Evolutionary conservation across 495 filamentous ascomycete genomes (phyloP).

Genomic region (Penicillium egyptiacum): DNA sequence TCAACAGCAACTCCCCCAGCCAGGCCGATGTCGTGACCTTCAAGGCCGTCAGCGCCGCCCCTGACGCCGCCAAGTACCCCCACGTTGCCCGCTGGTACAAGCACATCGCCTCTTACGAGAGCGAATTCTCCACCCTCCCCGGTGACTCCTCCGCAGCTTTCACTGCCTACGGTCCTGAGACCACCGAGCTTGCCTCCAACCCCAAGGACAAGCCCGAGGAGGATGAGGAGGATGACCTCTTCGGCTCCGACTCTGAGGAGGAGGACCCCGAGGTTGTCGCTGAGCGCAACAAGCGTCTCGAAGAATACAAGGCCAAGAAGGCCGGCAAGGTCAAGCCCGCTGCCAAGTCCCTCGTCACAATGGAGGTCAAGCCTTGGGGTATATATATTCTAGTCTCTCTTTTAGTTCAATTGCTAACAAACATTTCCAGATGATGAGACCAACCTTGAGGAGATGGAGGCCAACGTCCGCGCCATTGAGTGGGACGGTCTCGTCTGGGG

Average conservation of each 20-base stretch:
- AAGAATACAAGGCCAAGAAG: constrained; percentile 97
- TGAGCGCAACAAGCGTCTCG: constrained; percentile 83
- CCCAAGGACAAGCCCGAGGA: constrained; percentile 80
- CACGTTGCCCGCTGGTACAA: constrained; percentile 97
- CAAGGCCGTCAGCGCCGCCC: constrained; percentile 78
- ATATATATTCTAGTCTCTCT: constrained; percentile 43
- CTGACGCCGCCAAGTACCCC: constrained; percentile 83
- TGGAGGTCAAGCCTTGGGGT: constrained; percentile 99
- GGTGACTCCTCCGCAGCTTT: constrained; percentile 87
- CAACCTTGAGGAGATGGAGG: constrained; percentile 78
- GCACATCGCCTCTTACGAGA: constrained; percentile 88
- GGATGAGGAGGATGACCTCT: constrained; percentile 78
- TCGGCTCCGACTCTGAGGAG: constrained; percentile 90
- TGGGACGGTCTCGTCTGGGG: constrained; percentile 97
- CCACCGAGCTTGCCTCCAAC: constrained; percentile 69
- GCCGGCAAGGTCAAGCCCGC: constrained; percentile 82
- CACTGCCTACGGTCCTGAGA: constrained; percentile 90
- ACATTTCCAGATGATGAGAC: constrained; percentile 78
- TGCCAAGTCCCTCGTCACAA: constrained; percentile 91
- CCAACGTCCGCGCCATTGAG: constrained; percentile 79
- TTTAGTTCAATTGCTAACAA: constrained; percentile 29
- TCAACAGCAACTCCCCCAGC: constrained; percentile 70
- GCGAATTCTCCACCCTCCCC: constrained; percentile 85
- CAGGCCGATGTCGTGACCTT: constrained; percentile 95
- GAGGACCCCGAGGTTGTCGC: constrained; percentile 77